A percentile compares a stretch with the other conserved stretches of the same genome.
Evolutionary conservation across 495 filamentous ascomycete species (phyloP).

Genomic region (Stereocaulon alpinum): DNA sequence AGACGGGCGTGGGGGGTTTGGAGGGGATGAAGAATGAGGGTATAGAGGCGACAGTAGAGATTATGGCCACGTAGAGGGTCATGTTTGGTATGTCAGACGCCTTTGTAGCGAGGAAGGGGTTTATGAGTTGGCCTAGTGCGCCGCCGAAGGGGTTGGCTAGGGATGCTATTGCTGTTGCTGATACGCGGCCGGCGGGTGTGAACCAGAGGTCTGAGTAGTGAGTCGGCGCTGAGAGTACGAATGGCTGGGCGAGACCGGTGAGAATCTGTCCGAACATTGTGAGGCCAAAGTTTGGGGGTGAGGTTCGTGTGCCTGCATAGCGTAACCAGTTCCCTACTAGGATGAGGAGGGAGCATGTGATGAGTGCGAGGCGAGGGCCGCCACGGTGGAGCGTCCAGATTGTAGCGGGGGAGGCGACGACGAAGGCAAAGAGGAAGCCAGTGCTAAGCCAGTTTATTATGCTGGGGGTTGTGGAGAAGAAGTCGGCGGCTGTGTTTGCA

Average conservation of each 20-base stretch:
- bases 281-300: constrained; percentile 49
- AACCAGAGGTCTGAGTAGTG: constrained; percentile 95
- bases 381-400: constrained; percentile 73
- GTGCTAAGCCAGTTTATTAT: constrained; percentile 91
- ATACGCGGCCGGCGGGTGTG: constrained; percentile 68
- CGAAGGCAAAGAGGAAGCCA: constrained; percentile 75
- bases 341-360: constrained; percentile 59
- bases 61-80: constrained; percentile 78
- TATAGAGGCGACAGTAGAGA: constrained; percentile 61
- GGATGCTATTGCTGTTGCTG: constrained; percentile 76
- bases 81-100: constrained; percentile 61
- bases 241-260: constrained; percentile 81
- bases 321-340: constrained; percentile 88
- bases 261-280: constrained; percentile 95
- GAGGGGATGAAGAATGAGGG: constrained; percentile 82
- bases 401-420: constrained; percentile 56
- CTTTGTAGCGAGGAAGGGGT: constrained; percentile 59
- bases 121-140: constrained; percentile 75
- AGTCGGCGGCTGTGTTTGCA: constrained; percentile 61
- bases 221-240: constrained; percentile 82
- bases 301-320: constrained; percentile 63
- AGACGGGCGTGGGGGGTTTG: constrained; percentile 63
- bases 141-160: constrained; percentile 84
- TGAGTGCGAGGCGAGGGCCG: constrained; percentile 68
- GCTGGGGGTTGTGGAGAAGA: constrained; percentile 64